Conservation (phyloP, 2,329 filamentous ascomycete species). For the Colletotrichum zoysiae region DNA sequence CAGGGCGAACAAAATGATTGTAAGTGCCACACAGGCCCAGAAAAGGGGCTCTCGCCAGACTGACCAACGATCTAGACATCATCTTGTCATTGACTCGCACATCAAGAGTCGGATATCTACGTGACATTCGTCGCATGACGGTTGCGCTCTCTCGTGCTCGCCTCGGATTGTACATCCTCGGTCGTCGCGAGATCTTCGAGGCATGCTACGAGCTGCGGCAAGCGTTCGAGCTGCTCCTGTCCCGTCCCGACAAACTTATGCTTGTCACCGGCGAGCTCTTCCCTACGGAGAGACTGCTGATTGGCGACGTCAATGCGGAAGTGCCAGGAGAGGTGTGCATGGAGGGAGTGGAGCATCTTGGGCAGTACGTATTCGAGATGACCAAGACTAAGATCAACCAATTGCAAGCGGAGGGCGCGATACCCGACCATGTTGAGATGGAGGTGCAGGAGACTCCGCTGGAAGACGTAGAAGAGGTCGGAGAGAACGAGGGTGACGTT, state of each 20-base stretch:
- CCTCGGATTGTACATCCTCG: conserved; percentile 91
- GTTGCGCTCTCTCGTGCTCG: conserved; percentile 94
- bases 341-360: conserved; percentile 93
- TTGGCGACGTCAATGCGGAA: conserved; percentile 61
- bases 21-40: conserved; percentile 61
- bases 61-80: conserved; percentile 73
- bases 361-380: conserved; percentile 98
- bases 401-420: conserved; percentile 55
- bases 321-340: conserved; percentile 76
- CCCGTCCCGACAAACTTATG: conserved; percentile 83
- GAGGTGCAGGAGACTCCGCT: conserved; percentile 45
- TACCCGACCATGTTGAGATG: conserved; percentile 45
- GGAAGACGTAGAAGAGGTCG: conserved; percentile 45
- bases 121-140: conserved; percentile 92
- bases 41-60: conserved; percentile 11
- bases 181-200: conserved; percentile 89
- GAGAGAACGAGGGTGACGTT: conserved; percentile 43
- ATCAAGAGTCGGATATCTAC: conserved; percentile 88
- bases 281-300: conserved; percentile 70
- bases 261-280: conserved; percentile 90
- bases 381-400: conserved; percentile 73
- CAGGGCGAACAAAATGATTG: conserved; percentile 99
- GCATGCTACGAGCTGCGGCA: conserved; percentile 87
- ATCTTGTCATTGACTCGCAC: conserved; percentile 95
- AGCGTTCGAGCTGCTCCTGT: conserved; percentile 83